These are phyloP conservation scores for Amaranthus hypochondriacus DNA, from an alignment of 148 eudicot genomes.

Conservation along the genomic window DNA sequence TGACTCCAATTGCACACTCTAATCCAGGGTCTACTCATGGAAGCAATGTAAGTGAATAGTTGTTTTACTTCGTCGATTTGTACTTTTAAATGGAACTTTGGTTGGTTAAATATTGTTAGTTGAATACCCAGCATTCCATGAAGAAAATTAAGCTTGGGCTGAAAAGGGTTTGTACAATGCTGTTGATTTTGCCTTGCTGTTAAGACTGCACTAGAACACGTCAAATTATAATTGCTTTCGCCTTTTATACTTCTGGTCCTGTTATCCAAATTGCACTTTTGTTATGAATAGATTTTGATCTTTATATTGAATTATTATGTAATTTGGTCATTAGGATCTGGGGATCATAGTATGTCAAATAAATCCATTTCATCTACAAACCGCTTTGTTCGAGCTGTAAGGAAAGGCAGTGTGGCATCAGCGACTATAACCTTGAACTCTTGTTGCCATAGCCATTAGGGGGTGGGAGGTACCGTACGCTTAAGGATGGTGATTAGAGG, in stretches of 20 bases:
- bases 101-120: neutral
- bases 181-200: neutral
- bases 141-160: neutral
- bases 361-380: too few relatives aligned
- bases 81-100: neutral
- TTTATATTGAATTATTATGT: neutral
- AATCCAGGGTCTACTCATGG: constrained; percentile 89
- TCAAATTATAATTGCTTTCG: neutral
- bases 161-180: neutral
- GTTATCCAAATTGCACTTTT: neutral
- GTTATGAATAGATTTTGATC: neutral
- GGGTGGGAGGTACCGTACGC: too few relatives aligned
- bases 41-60: constrained; percentile 33
- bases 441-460: too few relatives aligned
- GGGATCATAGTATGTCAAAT: neutral
- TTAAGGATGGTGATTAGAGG: too few relatives aligned
- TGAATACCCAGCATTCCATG: neutral
- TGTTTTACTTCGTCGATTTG: neutral
- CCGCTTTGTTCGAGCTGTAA: too few relatives aligned
- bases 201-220: neutral
- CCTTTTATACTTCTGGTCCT: neutral
- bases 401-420: too few relatives aligned
- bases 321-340: neutral
- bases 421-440: too few relatives aligned
- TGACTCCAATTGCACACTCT: constrained; percentile 69